Evolutionary conservation across 805 yeast species (phyloP).

Genomic region (Lipomyces mesembrius): DNA sequence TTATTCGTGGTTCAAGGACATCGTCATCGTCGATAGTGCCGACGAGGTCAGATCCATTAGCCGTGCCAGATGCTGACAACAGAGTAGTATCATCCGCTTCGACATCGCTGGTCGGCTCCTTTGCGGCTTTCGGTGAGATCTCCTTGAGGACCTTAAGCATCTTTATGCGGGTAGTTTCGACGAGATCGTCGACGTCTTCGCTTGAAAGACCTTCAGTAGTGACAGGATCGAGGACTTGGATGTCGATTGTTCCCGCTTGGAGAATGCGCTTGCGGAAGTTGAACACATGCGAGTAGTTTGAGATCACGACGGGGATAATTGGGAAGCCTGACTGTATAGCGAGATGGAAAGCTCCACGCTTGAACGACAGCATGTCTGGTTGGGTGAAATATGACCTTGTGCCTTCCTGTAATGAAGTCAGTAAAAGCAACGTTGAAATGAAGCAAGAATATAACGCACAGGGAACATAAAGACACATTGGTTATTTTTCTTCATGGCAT

Average conservation of each 20-base stretch:
- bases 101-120: background rate
- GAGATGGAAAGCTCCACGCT: constrained; percentile 97
- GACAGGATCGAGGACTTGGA: constrained; percentile 74
- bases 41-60: background rate
- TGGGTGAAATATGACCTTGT: constrained; percentile 80
- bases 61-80: background rate
- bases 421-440: background rate
- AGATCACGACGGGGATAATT: constrained; percentile 82
- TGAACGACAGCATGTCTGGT: constrained; percentile 80
- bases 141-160: constrained; percentile 53
- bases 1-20: constrained; percentile 12
- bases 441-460: background rate
- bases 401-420: constrained; percentile 63
- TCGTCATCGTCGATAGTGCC: background rate
- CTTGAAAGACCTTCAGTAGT: constrained; percentile 69
- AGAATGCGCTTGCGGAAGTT: constrained; percentile 65
- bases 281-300: constrained; percentile 80
- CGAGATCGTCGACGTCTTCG: constrained; percentile 69
- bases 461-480: constrained; percentile 90
- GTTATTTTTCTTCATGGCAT: constrained; percentile 61
- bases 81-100: background rate
- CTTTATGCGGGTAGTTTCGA: constrained; percentile 57
- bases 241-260: constrained; percentile 71
- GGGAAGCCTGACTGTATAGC: constrained; percentile 94
- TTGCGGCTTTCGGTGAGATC: constrained; percentile 24